A percentile compares a stretch with the other conserved stretches of the same genome.
Evolutionary conservation across 805 yeast genomes (phyloP).

Genomic region (Phaffomyces opuntiae): DNA sequence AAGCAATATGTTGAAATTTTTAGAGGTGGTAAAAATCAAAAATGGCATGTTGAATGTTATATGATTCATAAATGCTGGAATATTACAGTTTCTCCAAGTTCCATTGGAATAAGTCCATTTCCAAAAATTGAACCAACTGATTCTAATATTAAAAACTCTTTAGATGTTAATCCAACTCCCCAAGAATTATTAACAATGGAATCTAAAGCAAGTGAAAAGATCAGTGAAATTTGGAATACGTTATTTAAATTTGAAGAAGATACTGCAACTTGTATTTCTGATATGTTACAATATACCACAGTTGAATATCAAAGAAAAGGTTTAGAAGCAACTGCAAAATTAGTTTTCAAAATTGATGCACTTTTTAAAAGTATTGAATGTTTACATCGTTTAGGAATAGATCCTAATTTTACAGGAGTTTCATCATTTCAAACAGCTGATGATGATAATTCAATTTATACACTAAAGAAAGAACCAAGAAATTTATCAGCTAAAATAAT

Average conservation of each 20-base stretch:
- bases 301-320: conserved; percentile 65
- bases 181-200: conserved; percentile 51
- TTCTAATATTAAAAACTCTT: conserved; percentile 16
- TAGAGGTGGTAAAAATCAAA: conserved; percentile 85
- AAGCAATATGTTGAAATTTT: conserved; percentile 91
- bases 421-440: conserved; percentile 3
- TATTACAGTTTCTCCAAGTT: conserved; percentile 61
- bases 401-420: conserved; percentile 7
- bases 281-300: conserved; percentile 82
- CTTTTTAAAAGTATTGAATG: conserved; percentile 70
- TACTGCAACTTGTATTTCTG: conserved; percentile 82
- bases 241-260: conserved; percentile 86
- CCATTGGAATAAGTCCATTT: conserved; percentile 39
- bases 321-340: conserved; percentile 57
- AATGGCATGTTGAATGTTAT: conserved; percentile 99
- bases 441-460: conserved; percentile 11
- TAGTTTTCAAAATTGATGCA: conserved; percentile 68
- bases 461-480: conserved; percentile 45
- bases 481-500: conserved; percentile 84
- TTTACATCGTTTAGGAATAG: conserved; percentile 27
- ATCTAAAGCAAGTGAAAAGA: conserved; percentile 51
- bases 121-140: conserved; percentile 23
- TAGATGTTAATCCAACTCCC: conserved; percentile 33
- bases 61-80: conserved; percentile 98
- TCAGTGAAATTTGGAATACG: conserved; percentile 72